Percentiles rank a stretch among this genome's conserved stretches.
Evolutionary conservation across 805 yeast species (phyloP).

Genomic region (Yarrowia yakushimensis): DNA sequence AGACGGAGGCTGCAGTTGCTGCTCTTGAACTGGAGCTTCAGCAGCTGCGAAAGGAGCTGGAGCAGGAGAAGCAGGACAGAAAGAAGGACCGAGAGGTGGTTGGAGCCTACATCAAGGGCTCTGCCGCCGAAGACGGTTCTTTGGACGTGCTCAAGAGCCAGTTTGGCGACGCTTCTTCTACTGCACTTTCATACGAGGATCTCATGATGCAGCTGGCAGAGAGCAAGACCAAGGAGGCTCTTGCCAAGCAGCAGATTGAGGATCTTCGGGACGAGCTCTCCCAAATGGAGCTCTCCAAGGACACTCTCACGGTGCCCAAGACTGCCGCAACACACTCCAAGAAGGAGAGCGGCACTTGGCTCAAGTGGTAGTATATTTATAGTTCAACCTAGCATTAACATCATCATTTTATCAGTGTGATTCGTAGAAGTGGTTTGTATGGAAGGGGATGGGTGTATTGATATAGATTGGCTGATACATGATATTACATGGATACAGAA

Average conservation of each 20-base stretch:
- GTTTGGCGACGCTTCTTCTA: conserved; percentile 28
- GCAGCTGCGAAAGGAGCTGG: conserved; percentile 17
- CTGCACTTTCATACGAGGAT: conserved; percentile 31
- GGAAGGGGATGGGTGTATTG: too few species aligned
- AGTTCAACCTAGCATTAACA: conserved; percentile 19
- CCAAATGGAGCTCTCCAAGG: conserved; percentile 1
- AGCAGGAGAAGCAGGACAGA: conserved; percentile 9
- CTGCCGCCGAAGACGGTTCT: conserved; percentile 3
- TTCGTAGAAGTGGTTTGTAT: not conserved
- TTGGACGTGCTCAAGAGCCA: conserved; percentile 24
- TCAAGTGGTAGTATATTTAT: conserved; percentile 22
- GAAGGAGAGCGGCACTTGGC: conserved; percentile 25
- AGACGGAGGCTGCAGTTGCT: conserved; percentile 16
- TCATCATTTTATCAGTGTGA: not conserved
- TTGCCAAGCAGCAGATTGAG: conserved; percentile 35
- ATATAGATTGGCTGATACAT: too few species aligned
- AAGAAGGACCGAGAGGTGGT: conserved; percentile 7
- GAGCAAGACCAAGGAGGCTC: conserved; percentile 34
- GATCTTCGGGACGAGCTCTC: conserved; percentile 30
- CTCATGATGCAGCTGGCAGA: conserved; percentile 35
- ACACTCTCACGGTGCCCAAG: conserved; percentile 19
- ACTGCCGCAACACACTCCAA: conserved; percentile 15
- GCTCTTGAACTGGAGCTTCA: conserved; percentile 19
- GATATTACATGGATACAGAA: too few species aligned
- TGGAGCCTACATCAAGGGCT: not conserved